phyloP scores from a whole-genome alignment of 192 early-diverging fungal species.

The Chytriomyces sp. region DNA sequence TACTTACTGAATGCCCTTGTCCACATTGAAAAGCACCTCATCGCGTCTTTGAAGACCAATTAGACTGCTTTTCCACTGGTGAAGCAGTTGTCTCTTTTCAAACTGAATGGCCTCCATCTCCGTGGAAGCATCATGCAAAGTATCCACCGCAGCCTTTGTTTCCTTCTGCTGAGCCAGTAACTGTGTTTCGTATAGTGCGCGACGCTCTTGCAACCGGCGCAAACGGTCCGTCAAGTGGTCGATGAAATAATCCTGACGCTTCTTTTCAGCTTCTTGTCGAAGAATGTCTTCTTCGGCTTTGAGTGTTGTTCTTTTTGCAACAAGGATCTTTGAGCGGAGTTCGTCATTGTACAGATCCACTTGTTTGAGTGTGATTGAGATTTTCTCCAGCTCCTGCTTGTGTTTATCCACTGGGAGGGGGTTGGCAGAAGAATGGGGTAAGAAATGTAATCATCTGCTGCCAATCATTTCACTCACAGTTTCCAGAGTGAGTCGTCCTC shows the following conservation, averaged over 20 bases:
- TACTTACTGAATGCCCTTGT: constrained; percentile 48
- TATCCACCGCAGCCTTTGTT: constrained; percentile 60
- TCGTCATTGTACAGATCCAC: constrained; percentile 69
- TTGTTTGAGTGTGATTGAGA: constrained; percentile 63
- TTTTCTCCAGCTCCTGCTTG: constrained; percentile 63
- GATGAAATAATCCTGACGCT: constrained; percentile 68
- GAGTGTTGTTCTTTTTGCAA: constrained; percentile 63
- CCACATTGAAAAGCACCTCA: constrained; percentile 55
- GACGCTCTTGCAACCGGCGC: constrained; percentile 57
- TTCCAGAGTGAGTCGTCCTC: constrained; percentile 41
- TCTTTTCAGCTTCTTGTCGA: constrained; percentile 65
- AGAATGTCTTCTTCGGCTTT: constrained; percentile 68
- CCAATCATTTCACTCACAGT: constrained; percentile 39
- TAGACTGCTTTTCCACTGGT: constrained; percentile 66
- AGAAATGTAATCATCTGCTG: background rate
- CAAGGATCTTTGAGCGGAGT: constrained; percentile 56
- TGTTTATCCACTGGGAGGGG: constrained; percentile 55
- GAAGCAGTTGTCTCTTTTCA: constrained; percentile 65
- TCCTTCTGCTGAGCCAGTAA: constrained; percentile 61
- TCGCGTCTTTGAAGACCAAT: constrained; percentile 62
- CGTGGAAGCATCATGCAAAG: constrained; percentile 61
- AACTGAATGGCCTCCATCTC: constrained; percentile 72
- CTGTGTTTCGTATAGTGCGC: constrained; percentile 61
- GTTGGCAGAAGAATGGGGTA: background rate
- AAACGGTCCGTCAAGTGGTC: constrained; percentile 63